A percentile compares a stretch with the other conserved stretches of the same genome.
Evolutionary conservation across 2,329 filamentous ascomycete genomes (phyloP).

Genomic region (Sporothrix brasiliensis): DNA sequence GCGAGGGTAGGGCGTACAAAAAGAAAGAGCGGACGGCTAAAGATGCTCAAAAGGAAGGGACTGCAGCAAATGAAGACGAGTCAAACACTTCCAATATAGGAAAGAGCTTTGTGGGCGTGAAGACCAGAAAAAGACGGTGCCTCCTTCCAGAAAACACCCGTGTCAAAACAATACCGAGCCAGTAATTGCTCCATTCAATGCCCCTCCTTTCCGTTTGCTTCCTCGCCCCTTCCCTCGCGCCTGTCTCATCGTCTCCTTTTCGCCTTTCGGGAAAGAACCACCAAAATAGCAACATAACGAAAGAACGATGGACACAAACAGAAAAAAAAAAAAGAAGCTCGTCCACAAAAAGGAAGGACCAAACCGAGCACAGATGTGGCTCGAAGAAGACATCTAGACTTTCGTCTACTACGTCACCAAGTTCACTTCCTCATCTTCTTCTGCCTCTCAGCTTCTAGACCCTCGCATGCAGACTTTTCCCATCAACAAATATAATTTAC

Average conservation of each 20-base stretch:
- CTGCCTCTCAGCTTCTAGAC: neutral
- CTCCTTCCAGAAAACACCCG: neutral
- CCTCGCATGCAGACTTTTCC: slow-evolving; percentile 7
- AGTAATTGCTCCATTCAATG: neutral
- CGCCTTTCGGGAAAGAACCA: slow-evolving; percentile 4
- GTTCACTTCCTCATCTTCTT: neutral
- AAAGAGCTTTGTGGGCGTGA: neutral
- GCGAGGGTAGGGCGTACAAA: neutral
- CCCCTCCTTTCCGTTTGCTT: neutral
- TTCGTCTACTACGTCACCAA: neutral
- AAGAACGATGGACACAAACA: neutral
- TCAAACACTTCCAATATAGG: neutral
- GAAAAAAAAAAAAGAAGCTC: neutral
- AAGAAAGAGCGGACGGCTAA: neutral
- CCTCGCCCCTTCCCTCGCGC: neutral
- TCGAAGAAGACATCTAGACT: neutral
- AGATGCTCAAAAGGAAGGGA: neutral
- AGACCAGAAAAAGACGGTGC: neutral
- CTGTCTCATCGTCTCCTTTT: neutral
- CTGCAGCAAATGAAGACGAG: no score
- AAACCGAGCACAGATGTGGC: neutral
- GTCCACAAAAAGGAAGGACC: neutral
- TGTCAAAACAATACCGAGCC: neutral
- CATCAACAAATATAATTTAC: neutral
- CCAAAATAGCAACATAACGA: neutral